A percentile compares a stretch with the other conserved stretches of the same genome.
These are phyloP conservation scores for Mikania micrantha DNA, from an alignment of 129 eudicot species.

Conservation along the genomic window DNA sequence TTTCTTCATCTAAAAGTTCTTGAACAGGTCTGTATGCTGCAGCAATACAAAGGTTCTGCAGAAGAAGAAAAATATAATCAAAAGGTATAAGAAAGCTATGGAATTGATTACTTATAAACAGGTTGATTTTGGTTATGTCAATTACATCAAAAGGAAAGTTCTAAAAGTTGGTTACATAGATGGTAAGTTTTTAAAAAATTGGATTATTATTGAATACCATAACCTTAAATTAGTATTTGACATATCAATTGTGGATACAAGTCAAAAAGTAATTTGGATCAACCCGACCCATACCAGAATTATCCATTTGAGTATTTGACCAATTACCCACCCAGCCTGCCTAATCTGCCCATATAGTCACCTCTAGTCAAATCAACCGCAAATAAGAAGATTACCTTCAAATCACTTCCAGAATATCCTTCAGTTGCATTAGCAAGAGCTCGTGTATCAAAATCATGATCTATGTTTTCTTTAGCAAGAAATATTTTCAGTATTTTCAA, in stretches of 20 bases:
- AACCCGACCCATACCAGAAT: neutral
- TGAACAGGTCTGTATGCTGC: constrained; percentile 98
- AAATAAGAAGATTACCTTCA: constrained; percentile 46
- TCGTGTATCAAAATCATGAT: constrained; percentile 50
- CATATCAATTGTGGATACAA: neutral
- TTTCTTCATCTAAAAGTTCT: constrained; percentile 82
- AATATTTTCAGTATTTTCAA: constrained; percentile 83
- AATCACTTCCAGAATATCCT: constrained; percentile 95
- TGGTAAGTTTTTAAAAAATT: neutral
- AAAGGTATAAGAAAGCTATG: neutral
- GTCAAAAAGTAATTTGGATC: neutral
- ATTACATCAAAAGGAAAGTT: neutral
- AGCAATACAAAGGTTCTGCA: constrained; percentile 95
- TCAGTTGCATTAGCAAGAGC: constrained; percentile 91
- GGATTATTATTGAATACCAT: neutral
- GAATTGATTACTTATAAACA: neutral
- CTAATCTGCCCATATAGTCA: neutral
- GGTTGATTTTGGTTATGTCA: neutral
- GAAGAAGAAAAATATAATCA: neutral
- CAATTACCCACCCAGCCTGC: neutral
- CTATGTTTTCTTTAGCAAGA: constrained; percentile 73
- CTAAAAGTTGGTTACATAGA: neutral
- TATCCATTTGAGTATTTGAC: neutral
- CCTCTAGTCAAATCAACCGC: neutral
- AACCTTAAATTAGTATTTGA: neutral